Base-by-base conservation (phyloP, 2,329 filamentous ascomycete genomes). In the Chrysoporthe puriensis region DNA sequence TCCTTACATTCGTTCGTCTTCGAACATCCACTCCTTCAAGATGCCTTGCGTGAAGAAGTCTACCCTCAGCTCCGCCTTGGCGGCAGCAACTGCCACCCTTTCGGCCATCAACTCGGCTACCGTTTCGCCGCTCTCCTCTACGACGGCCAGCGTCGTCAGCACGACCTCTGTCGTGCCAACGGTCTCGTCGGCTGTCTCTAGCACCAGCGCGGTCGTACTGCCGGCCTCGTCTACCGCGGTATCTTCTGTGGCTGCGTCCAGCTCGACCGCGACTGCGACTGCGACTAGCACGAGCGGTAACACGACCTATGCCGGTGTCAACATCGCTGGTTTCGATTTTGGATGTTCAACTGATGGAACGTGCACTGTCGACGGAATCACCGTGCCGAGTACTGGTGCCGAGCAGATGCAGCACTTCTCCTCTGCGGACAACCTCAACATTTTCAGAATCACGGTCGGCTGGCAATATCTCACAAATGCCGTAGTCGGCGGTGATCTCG, bases 401-500 rank as follows among this genome's bases (percentile, higher is more conserved):
- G 79, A 74, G 3, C 85, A 87, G 72, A 87, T 88, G 80, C 77
- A 84, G 64, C 86, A 89, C 72, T 89, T 88, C 70, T 78, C 82
- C 64, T 79, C 79, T 16, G 80, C 85, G 57, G 82, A 85, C 72
- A 79, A 80, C 60, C 77, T 89, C 64, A 88, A 88, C 73, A 77
- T 86, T 48, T 84, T 88, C 75, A 83, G 86, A 48, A 78, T 90
- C 9, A 72, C 86, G 0, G 82, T 86, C 0, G 79, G 80, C 18
- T 86, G 84, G 85, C 84, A 86, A 73, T 85, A 79, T 68, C 79
- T 87, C 1, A 75, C 83, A 48, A 80, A 81, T 69, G 78, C 78
- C 69, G 73, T 79, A 54, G 74, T 81, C 4, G 80, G 81, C 3
- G 82, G 79, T 7, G 76, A 75, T 0, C 77, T 86, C 0, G 75